A percentile compares a stretch with the other conserved stretches of the same genome.
Conservation (phyloP, 179 eudicot species). For the Patellifolia procumbens region DNA sequence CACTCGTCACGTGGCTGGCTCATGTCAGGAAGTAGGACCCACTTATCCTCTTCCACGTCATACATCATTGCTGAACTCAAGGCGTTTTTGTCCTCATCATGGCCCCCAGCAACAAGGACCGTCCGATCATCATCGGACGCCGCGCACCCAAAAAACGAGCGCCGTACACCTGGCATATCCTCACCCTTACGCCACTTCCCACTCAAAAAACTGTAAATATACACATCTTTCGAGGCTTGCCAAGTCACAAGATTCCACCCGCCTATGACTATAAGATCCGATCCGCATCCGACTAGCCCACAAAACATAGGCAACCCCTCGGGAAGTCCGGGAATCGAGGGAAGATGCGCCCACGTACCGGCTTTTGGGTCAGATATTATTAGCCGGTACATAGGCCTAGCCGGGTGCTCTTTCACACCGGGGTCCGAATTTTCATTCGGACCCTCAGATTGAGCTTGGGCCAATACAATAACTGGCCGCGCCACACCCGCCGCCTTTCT, state of each 20-base stretch:
- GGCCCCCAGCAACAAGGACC: slow-evolving; percentile 75
- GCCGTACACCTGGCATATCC: slow-evolving; percentile 55
- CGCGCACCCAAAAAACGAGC: slow-evolving; percentile 61
- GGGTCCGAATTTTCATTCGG: slow-evolving; percentile 16
- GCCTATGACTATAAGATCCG: slow-evolving; percentile 63
- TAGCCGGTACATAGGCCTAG: slow-evolving; percentile 46
- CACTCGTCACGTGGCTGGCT: slow-evolving; percentile 57
- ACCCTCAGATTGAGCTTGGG: slow-evolving; percentile 40
- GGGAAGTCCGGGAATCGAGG: slow-evolving; percentile 41
- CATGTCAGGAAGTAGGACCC: slow-evolving; percentile 62
- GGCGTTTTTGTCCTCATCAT: slow-evolving; percentile 62
- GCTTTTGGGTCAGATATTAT: slow-evolving; percentile 46
- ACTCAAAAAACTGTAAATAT: slow-evolving; percentile 42
- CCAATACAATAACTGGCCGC: slow-evolving; percentile 45
- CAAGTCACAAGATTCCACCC: slow-evolving; percentile 75
- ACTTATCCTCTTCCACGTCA: slow-evolving; percentile 50
- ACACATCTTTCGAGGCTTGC: slow-evolving; percentile 45
- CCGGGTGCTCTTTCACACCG: slow-evolving; percentile 13
- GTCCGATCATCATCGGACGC: slow-evolving; percentile 43
- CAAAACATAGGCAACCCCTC: slow-evolving; percentile 70
- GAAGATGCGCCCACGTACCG: slow-evolving; percentile 48
- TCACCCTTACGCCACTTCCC: slow-evolving; percentile 60
- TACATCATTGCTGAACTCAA: slow-evolving; percentile 50
- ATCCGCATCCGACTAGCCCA: slow-evolving; percentile 57
- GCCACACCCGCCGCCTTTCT: slow-evolving; percentile 44